These are phyloP conservation scores for Solanum chiquidenum DNA, from an alignment of 257 asterid species.

Conservation along the genomic window DNA sequence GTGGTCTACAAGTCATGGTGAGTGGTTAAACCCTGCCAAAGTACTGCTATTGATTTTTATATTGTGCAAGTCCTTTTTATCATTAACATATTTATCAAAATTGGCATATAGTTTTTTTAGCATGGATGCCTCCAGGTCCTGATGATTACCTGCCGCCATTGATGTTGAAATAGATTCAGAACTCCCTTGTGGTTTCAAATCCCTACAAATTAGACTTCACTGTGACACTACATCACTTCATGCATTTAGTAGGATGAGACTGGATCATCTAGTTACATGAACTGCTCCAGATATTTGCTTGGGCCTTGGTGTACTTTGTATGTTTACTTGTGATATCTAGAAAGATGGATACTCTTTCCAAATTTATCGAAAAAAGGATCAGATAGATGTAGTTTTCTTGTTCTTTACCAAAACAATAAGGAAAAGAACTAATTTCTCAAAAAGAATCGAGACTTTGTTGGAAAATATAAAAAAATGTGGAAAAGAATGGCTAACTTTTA, in stretches of 20 bases:
- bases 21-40: slow-evolving; percentile 10
- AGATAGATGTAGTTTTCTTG: neutral
- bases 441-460: neutral
- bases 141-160: neutral
- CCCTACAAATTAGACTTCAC: neutral
- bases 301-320: neutral
- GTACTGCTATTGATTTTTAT: neutral
- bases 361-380: neutral
- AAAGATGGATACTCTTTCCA: neutral
- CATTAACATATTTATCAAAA: neutral
- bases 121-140: neutral
- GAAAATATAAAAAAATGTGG: neutral
- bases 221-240: neutral
- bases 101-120: neutral
- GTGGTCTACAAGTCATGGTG: slow-evolving; percentile 80
- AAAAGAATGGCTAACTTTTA: too few relatives aligned
- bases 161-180: neutral
- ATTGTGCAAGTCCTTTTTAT: neutral
- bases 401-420: neutral
- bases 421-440: neutral
- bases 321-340: neutral
- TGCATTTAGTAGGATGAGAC: neutral
- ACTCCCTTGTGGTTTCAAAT: neutral
- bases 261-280: neutral
- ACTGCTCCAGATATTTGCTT: neutral